Evolutionary conservation across 2,329 filamentous ascomycete species (phyloP).

Genomic region (Akanthomyces lecanii): DNA sequence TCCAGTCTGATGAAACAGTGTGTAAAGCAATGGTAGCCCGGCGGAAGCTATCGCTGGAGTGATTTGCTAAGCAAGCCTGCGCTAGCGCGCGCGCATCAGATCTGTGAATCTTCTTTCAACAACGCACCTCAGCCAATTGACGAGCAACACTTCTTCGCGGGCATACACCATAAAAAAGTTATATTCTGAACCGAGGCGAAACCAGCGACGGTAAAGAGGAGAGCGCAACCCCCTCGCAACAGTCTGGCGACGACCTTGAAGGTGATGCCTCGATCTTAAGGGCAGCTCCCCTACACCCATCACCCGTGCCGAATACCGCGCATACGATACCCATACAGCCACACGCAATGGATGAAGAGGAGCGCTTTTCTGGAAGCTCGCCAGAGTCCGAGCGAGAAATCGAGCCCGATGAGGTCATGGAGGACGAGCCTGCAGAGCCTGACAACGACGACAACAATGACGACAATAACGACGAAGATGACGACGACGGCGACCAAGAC

Average conservation of each 20-base stretch:
- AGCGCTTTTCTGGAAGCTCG: conserved; percentile 31
- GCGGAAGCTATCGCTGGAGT: not conserved
- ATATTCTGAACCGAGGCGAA: not conserved
- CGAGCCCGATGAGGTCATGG: conserved; percentile 19
- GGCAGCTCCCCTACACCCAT: not conserved
- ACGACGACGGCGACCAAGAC: conserved; percentile 32
- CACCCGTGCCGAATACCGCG: not conserved
- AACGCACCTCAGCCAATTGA: not conserved
- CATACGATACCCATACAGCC: not conserved
- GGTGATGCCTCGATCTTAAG: not conserved
- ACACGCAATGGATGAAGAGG: conserved; percentile 30
- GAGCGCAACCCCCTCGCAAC: not conserved
- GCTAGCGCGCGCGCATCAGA: not conserved
- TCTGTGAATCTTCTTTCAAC: not conserved
- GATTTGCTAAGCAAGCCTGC: not conserved
- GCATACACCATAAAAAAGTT: too few species aligned
- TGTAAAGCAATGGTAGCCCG: too few species aligned
- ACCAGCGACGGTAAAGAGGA: not conserved
- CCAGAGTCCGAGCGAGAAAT: conserved; percentile 32
- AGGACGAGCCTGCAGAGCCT: conserved; percentile 25
- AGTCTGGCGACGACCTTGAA: not conserved
- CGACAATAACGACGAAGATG: conserved; percentile 34
- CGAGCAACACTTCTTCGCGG: not conserved
- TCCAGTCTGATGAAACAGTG: too few species aligned
- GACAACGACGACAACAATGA: conserved; percentile 42